These are phyloP conservation scores for Barnettozyma wickerhamii DNA, from an alignment of 805 yeast species.

Conservation along the genomic window DNA sequence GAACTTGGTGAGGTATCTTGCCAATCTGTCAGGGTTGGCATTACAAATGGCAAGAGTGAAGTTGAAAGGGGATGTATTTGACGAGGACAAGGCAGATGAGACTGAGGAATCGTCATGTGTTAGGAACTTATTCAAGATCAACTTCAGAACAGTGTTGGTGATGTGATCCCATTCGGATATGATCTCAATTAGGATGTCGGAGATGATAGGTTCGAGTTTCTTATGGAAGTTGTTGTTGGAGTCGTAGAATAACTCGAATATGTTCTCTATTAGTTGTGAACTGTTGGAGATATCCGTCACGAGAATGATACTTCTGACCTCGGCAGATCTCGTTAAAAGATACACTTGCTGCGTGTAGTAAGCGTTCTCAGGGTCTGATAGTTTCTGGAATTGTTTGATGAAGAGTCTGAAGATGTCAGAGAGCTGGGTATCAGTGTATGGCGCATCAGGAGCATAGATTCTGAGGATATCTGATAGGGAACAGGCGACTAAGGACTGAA, in stretches of 20 bases:
- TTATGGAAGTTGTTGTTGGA: conserved; percentile 43
- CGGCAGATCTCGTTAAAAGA: conserved; percentile 63
- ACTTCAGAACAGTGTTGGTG: conserved; percentile 54
- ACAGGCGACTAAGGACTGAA: conserved; percentile 67
- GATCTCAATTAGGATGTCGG: conserved; percentile 71
- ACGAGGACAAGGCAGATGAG: conserved; percentile 13
- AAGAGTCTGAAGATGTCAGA: conserved; percentile 63
- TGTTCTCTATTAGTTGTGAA: conserved; percentile 43
- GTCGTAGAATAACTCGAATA: conserved; percentile 63
- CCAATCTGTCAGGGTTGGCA: conserved; percentile 64
- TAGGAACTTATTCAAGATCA: conserved; percentile 63
- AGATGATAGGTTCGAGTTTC: conserved; percentile 54
- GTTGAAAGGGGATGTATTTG: conserved; percentile 48
- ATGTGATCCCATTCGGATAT: conserved; percentile 66
- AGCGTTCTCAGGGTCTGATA: conserved; percentile 53
- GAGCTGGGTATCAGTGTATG: conserved; percentile 63
- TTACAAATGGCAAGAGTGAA: conserved; percentile 67
- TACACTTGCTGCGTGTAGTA: conserved; percentile 61
- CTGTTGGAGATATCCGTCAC: conserved; percentile 71
- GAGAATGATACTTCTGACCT: conserved; percentile 68
- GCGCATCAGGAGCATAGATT: conserved; percentile 86
- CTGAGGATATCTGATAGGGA: conserved; percentile 73
- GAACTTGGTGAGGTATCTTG: conserved; percentile 71
- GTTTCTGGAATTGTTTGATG: conserved; percentile 53
- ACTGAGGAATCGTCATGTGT: conserved; percentile 22